Evolutionary conservation across 2,329 filamentous ascomycete genomes (phyloP), one percentile per base, ranked within the genome.

Genomic region (Neofusicoccum cordaticola): DNA sequence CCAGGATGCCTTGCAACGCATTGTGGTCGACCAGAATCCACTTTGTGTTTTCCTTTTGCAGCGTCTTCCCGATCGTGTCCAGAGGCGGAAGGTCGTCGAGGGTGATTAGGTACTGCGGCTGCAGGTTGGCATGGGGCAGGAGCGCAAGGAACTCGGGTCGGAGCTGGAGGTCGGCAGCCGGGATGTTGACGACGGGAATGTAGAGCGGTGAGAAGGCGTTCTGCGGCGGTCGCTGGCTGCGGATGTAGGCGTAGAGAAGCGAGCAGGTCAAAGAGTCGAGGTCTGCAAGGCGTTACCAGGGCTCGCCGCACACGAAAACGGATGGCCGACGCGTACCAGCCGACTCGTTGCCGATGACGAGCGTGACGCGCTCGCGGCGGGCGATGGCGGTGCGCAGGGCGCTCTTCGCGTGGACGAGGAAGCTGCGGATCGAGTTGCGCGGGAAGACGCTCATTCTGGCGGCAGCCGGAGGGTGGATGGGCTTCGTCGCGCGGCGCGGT

Each of bases 11-110:
- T 5, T 89, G 88, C 53, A 92, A 80, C 0, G 81, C 83, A 73
- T 95, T 95, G 80, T 95, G 92, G 77, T 95, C 91, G 3, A 95
- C 90, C 1, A 95, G 80, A 17, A 92, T 78, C 90, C 90, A 93
- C 57, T 80, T 81, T 1, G 89, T 89, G 52, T 86, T 83, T 31
- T 84, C 80, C 0, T 86, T 81, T 0, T 75, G 70, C 11, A 90
- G 73, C 63, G 70, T 68, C 35, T 70, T 63, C 1, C 81, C 80
- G 0, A 85, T 79, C n/a, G 83, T 81, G 3, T 80, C 81, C 13
- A 86, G 74, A 9, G 83, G 71, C 4, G 82, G 81, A 0, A 89
- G 73, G 67, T 89, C 86, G 67, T 84, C 82, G 2, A 88, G 76
- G 0, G 85, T 93, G 64, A 93, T 82, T 0, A 95, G 80, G 67